Evolutionary conservation across 75 land plant genomes (phyloP).

Genomic region (Cupressus sempervirens): DNA sequence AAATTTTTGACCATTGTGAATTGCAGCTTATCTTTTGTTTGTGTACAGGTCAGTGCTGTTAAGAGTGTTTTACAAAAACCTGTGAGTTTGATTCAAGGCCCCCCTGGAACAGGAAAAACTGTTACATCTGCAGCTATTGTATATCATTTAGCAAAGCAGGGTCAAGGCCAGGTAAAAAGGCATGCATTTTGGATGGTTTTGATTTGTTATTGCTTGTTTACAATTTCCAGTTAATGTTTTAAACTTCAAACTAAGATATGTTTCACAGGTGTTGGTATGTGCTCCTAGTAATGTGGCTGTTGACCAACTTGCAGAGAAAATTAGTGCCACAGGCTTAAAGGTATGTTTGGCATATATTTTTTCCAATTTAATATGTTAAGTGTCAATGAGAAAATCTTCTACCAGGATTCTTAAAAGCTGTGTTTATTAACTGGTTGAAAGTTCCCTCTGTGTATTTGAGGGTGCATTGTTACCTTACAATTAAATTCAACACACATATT

Average conservation of each 20-base stretch:
- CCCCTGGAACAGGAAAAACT: conserved; percentile 99
- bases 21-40: background rate
- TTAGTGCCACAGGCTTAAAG: conserved; percentile 99
- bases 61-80: conserved; percentile 98
- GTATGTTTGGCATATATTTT: conserved; percentile 17
- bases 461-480: background rate
- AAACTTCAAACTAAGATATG: background rate
- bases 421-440: background rate
- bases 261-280: conserved; percentile 87
- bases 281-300: conserved; percentile 99
- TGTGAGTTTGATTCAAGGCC: conserved; percentile 96
- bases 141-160: conserved; percentile 98
- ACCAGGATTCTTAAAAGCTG: background rate
- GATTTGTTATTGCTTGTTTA: background rate
- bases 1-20: background rate
- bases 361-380: too few species aligned
- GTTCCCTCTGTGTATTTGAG: background rate
- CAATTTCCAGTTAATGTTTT: background rate
- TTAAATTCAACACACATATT: too few species aligned
- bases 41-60: conserved; percentile 86
- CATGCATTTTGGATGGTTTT: background rate
- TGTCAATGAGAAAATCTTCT: background rate
- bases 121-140: conserved; percentile 99
- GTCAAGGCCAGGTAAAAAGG: conserved; percentile 86
- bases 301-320: conserved; percentile 98